These are phyloP conservation scores for Quercus wislizeni DNA, from an alignment of 306 rosid genomes.

Conservation along the genomic window DNA sequence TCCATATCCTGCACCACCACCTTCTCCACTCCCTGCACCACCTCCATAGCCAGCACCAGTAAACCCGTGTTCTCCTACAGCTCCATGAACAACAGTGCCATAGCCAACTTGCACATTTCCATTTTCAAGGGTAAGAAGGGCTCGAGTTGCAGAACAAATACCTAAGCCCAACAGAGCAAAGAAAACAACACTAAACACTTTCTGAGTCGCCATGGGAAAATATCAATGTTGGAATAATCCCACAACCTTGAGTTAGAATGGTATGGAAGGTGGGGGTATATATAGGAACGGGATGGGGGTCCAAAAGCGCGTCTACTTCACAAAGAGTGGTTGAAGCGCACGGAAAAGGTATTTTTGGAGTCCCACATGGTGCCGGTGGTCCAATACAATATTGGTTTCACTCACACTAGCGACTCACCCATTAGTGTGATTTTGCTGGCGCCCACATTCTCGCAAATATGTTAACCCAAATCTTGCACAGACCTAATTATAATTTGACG, in stretches of 20 bases:
- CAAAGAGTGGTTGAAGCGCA: slow-evolving; percentile 52
- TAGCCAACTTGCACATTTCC: slow-evolving; percentile 22
- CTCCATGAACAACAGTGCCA: slow-evolving; percentile 8
- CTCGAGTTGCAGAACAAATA: slow-evolving; percentile 54
- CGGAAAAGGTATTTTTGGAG: slow-evolving; percentile 29
- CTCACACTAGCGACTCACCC: slow-evolving; percentile 17
- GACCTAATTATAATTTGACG: too few relatives aligned
- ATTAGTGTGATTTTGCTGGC: slow-evolving; percentile 53
- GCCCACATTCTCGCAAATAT: slow-evolving; percentile 28
- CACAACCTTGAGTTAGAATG: slow-evolving; percentile 23
- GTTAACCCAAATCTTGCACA: too few relatives aligned
- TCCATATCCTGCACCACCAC: slow-evolving; percentile 15
- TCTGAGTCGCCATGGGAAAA: slow-evolving; percentile 46
- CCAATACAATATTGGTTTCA: slow-evolving; percentile 12
- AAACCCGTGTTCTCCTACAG: slow-evolving; percentile 22
- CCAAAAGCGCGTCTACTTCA: slow-evolving; percentile 23
- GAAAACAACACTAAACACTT: slow-evolving; percentile 30
- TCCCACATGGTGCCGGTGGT: slow-evolving; percentile 31
- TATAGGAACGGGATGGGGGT: slow-evolving; percentile 42
- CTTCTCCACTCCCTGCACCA: slow-evolving; percentile 22
- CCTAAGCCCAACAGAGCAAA: slow-evolving; percentile 45
- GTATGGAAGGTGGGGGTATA: slow-evolving; percentile 25
- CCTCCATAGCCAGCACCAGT: slow-evolving; percentile 16
- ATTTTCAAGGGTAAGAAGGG: slow-evolving; percentile 39
- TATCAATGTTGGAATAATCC: slow-evolving; percentile 4